Evolutionary conservation across 2,329 filamentous ascomycete genomes (phyloP), one percentile per base, ranked within the genome.

Genomic region (Paecilomyces variotii): DNA sequence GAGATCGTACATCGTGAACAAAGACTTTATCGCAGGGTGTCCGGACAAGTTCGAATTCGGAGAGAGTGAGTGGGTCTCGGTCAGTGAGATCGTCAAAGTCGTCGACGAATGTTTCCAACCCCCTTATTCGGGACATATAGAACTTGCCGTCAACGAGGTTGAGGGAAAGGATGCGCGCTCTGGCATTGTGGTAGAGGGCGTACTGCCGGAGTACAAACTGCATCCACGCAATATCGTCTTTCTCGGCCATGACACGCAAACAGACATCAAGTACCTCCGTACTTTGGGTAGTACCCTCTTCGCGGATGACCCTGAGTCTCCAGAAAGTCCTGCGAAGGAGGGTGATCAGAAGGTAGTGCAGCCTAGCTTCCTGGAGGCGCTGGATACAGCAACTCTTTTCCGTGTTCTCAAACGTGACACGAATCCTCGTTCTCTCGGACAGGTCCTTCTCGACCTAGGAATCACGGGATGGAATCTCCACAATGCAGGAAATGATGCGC

Each of bases 401-500:
- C 84, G 86, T 61, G 82, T 84, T 12, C 81, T 87, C 67, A 80
- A 79, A 32, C 78, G 80, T 12, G 79, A 82, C 25, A 65, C 69
- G 0, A 77, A 87, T 2, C 70, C 79, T 2, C 80, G 81, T 12
- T 82, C 81, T 1, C 80, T 97, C 1, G 76, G 76, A 0, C 76
- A 65, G 4, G 79, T 95, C 12, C 81, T 96, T 26, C 67, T 73
- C 4, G 80, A 87, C 4, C 77, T 96, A 28, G 82, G 82, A 2
- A 82, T 95, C 7, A 66, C 75, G 0, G 83, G 79, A 50, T 83
- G 78, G 72, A 80, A 88, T 64, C 78, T 93, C n/a, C 91, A 96
- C 73, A 96, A 96, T 68, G 91, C 87, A 0, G 83, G 91, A 1
- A 96, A 96, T 63, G 91, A 96, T 69, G 91, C 91, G 0, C 82